A percentile compares a stretch with the other conserved stretches of the same genome.
Evolutionary conservation across 2,329 filamentous ascomycete species (phyloP).

Genomic region (Tolypocladium album): DNA sequence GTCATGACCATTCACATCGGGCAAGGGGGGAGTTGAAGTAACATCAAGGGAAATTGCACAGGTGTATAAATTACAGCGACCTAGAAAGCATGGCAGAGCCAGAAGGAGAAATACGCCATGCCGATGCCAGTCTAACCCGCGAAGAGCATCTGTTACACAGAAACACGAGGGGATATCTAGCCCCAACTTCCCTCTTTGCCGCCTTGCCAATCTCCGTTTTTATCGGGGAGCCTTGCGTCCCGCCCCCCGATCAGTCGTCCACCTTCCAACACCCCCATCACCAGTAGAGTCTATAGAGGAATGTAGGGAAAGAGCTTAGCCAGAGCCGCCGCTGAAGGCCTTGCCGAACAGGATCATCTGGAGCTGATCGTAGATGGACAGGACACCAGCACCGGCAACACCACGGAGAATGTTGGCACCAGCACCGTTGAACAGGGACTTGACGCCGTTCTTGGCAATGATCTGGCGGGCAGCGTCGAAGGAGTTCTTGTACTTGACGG

Average conservation of each 20-base stretch:
- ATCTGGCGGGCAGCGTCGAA: slow-evolving; percentile 95
- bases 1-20: too few species aligned
- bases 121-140: slow-evolving; percentile 39
- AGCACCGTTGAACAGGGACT: slow-evolving; percentile 99
- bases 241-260: slow-evolving; percentile 21
- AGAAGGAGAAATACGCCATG: slow-evolving; percentile 33
- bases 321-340: slow-evolving; percentile 74
- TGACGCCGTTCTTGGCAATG: slow-evolving; percentile 92
- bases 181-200: slow-evolving; percentile 33
- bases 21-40: neutral
- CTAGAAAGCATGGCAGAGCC: slow-evolving; percentile 36
- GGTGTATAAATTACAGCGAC: slow-evolving; percentile 55
- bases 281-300: slow-evolving; percentile 30
- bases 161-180: slow-evolving; percentile 25
- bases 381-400: slow-evolving; percentile 99
- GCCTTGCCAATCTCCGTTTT: slow-evolving; percentile 35
- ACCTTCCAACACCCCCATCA: slow-evolving; percentile 15
- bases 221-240: slow-evolving; percentile 26
- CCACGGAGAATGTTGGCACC: slow-evolving; percentile 99
- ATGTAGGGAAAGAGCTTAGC: slow-evolving; percentile 30
- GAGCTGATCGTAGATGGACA: slow-evolving; percentile 99
- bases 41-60: slow-evolving; percentile 42
- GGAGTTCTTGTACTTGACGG: slow-evolving; percentile 99
- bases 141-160: slow-evolving; percentile 30
- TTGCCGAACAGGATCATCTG: slow-evolving; percentile 99